Base-by-base conservation (phyloP, 1,284 basidiomycete species). In the Ustilago cynodontis region DNA sequence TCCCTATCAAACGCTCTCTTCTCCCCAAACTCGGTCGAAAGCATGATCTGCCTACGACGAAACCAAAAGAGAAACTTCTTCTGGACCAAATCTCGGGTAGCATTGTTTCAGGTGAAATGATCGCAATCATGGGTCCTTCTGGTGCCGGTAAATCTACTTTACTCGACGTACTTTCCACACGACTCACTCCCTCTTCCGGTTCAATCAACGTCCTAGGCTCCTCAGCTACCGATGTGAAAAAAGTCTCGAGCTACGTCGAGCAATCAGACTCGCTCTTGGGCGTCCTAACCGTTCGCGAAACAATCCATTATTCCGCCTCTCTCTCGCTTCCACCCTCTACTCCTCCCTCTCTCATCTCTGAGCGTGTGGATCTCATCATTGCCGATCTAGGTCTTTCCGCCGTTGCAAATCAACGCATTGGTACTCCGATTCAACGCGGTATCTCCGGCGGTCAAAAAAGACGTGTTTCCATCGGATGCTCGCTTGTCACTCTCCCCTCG, bases 371-470 rank as follows among this genome's bases (percentile, higher is more conserved):
- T 59, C 79, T 60, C 55, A 82, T 85, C 7, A 63, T 87, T 26
- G 31, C 49, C 1, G 62, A 80, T 4, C 78, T 87, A n/a, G 86
- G 86, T 2, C 70, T 87, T 0, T 26, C 66, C 9, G 43, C 68
- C 9, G 80, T 85, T 24, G 78, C 77, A 16, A 51, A 80, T 51
- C 79, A 85, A 55, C 69, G 75, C 11, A 86, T 88, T 60, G 87
- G 87, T 8, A 87, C 86, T 0, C 84, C 87, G 4, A 80, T 88
- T 39, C 83, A 85, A 50, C 82, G 87, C 26, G 87, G 88, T 16
- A 84, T 88, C 66, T 80, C 76, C 3, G 87, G 87, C 8, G 87
- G 87, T 1, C 87, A 88, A 68, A 86, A 86, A 59, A 67, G 86
- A 5, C 69, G 87, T 0, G 84, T 87, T 20, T 82, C 80, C 1